These are phyloP conservation scores for Trichomonascaceae sp. DNA, from an alignment of 1,139 yeast species.

Conservation along the genomic window DNA sequence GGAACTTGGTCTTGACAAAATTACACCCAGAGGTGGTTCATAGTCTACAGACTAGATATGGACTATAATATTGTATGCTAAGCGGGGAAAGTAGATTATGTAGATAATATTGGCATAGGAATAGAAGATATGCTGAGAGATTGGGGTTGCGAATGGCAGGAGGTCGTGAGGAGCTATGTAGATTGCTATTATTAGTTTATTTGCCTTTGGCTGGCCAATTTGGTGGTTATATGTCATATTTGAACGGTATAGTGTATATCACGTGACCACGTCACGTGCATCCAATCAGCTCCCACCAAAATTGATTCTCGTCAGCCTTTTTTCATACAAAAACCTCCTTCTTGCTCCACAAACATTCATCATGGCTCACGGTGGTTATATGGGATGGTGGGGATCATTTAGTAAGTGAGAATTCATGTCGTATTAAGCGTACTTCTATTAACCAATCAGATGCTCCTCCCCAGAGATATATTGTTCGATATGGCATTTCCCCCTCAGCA, in stretches of 20 bases:
- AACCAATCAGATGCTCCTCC: constrained; percentile 47
- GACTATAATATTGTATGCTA: constrained; percentile 11
- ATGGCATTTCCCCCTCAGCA: constrained; percentile 89
- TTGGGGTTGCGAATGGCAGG: too few relatives aligned
- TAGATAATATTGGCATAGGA: not conserved
- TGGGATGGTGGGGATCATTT: constrained; percentile 95
- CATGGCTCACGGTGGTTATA: constrained; percentile 70
- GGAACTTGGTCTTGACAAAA: constrained; percentile 20
- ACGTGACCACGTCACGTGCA: constrained; percentile 6
- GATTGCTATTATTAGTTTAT: too few relatives aligned
- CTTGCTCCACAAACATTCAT: constrained; percentile 14
- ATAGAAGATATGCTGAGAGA: not conserved
- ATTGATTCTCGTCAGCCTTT: not conserved
- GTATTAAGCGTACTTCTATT: not conserved
- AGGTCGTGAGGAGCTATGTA: too few relatives aligned
- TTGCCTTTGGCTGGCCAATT: too few relatives aligned
- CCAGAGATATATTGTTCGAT: constrained; percentile 55
- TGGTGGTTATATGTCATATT: too few relatives aligned
- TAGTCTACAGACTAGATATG: constrained; percentile 19
- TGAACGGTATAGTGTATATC: too few relatives aligned
- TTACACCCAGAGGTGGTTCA: constrained; percentile 18
- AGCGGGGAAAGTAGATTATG: not conserved
- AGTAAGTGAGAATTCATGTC: constrained; percentile 19
- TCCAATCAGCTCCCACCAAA: constrained; percentile 5
- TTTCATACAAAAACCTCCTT: constrained; percentile 9